Conservation (phyloP, 1,284 basidiomycete species). For the Cronartium quercuum region DNA sequence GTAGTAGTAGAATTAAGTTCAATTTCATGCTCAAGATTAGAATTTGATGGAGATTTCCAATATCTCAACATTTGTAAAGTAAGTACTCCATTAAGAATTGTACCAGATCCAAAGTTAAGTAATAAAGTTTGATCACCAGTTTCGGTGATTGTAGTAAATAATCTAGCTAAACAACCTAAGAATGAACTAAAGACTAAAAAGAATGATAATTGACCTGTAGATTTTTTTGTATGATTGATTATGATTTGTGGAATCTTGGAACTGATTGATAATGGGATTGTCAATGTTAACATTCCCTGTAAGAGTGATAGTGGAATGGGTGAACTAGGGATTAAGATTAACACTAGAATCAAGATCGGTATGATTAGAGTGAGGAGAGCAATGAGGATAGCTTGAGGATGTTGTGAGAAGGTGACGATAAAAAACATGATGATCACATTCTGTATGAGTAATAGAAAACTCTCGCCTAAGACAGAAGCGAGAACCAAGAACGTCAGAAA, state of each 20-base stretch:
- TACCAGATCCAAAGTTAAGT: conserved; percentile 71
- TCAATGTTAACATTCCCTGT: conserved; percentile 64
- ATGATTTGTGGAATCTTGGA: conserved; percentile 81
- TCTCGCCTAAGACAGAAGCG: conserved; percentile 55
- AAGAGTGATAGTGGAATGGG: conserved; percentile 44
- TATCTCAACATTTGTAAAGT: conserved; percentile 71
- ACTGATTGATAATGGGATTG: conserved; percentile 74
- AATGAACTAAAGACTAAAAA: conserved; percentile 79
- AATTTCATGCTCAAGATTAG: background rate
- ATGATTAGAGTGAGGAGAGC: conserved; percentile 48
- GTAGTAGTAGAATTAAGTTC: background rate
- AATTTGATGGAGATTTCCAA: conserved; percentile 29
- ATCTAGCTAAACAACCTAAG: conserved; percentile 72
- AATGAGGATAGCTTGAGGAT: conserved; percentile 66
- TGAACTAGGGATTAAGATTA: background rate
- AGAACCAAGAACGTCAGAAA: background rate
- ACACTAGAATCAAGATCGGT: background rate
- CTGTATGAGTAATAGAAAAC: conserved; percentile 66
- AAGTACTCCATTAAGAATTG: conserved; percentile 69
- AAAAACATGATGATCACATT: conserved; percentile 48
- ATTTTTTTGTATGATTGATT: conserved; percentile 64
- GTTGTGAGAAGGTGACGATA: conserved; percentile 52
- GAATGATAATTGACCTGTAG: conserved; percentile 81
- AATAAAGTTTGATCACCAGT: conserved; percentile 70
- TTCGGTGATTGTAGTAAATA: conserved; percentile 83